phyloP scores from a whole-genome alignment of 2,329 filamentous ascomycete genomes.

The Fusarium camptoceras region DNA sequence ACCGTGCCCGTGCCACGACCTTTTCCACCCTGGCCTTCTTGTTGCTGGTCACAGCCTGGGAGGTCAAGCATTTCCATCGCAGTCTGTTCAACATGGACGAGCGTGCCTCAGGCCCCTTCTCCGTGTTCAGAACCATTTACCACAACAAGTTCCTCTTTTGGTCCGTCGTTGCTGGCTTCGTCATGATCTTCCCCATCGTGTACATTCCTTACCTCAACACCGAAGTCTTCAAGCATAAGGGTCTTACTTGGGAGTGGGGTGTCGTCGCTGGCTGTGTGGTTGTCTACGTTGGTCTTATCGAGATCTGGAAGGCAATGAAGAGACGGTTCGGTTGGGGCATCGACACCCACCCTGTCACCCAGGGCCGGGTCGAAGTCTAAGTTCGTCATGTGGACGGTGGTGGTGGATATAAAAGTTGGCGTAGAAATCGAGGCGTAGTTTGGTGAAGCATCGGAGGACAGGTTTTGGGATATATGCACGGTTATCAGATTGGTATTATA shows the following conservation, averaged over 20 bases:
- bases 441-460: slow-evolving; percentile 37
- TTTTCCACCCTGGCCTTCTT: slow-evolving; percentile 77
- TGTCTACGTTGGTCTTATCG: slow-evolving; percentile 72
- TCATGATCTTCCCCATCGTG: slow-evolving; percentile 70
- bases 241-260: slow-evolving; percentile 79
- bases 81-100: slow-evolving; percentile 76
- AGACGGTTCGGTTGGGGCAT: slow-evolving; percentile 57
- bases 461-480: slow-evolving; percentile 48
- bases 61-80: slow-evolving; percentile 77
- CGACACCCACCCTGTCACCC: slow-evolving; percentile 38
- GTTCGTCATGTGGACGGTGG: neutral
- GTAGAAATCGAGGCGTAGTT: neutral
- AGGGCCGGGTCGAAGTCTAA: slow-evolving; percentile 38
- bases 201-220: slow-evolving; percentile 77
- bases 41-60: slow-evolving; percentile 77
- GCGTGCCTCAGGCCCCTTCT: slow-evolving; percentile 60
- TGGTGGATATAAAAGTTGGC: slow-evolving; percentile 1
- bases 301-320: slow-evolving; percentile 78
- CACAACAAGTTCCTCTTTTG: slow-evolving; percentile 76
- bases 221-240: slow-evolving; percentile 75
- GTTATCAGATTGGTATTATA: slow-evolving; percentile 46
- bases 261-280: slow-evolving; percentile 70
- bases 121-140: slow-evolving; percentile 71
- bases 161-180: slow-evolving; percentile 70
- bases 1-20: slow-evolving; percentile 74